Conservation (phyloP, 495 filamentous ascomycete genomes). For the Lasiosphaeriaceae sp. region DNA sequence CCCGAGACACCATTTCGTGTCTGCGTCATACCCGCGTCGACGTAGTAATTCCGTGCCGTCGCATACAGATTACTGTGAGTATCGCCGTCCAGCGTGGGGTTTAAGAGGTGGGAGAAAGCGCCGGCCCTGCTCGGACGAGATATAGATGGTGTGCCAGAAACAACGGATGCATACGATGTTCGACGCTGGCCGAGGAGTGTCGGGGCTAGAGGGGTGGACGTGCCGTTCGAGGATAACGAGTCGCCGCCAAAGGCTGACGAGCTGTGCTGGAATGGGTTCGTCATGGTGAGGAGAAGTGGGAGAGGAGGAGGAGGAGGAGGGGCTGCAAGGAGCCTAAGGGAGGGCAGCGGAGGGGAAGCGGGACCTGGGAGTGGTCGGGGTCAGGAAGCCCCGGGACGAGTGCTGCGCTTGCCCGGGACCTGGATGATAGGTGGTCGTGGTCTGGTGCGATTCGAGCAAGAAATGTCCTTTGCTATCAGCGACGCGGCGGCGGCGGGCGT, state of each 20-base stretch:
- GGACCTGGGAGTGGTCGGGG: not conserved
- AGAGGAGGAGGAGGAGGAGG: slow-evolving; percentile 11
- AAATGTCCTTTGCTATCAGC: not conserved
- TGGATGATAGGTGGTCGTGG: not conserved
- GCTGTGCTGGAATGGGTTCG: slow-evolving; percentile 29
- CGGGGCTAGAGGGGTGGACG: slow-evolving; percentile 20
- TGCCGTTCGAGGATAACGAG: slow-evolving; percentile 14
- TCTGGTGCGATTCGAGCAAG: not conserved
- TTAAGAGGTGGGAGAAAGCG: slow-evolving; percentile 58
- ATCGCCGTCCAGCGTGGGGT: slow-evolving; percentile 43
- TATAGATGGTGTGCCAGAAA: slow-evolving; percentile 58
- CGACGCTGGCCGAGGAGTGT: slow-evolving; percentile 32
- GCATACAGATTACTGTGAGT: slow-evolving; percentile 34
- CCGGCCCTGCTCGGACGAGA: slow-evolving; percentile 45
- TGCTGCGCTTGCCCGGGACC: slow-evolving; percentile 16
- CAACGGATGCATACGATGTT: slow-evolving; percentile 77
- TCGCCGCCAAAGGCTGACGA: slow-evolving; percentile 17
- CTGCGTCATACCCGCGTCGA: slow-evolving; percentile 29
- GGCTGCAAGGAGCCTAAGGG: not conserved
- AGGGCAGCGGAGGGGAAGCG: not conserved
- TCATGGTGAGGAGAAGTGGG: slow-evolving; percentile 28
- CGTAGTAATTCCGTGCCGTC: slow-evolving; percentile 9
- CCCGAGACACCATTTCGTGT: slow-evolving; percentile 17
- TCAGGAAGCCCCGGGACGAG: slow-evolving; percentile 16
- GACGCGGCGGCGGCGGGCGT: too few species aligned